These are phyloP conservation scores for Candolleomyces efflorescens DNA, from an alignment of 768 basidiomycete species.

Conservation along the genomic window DNA sequence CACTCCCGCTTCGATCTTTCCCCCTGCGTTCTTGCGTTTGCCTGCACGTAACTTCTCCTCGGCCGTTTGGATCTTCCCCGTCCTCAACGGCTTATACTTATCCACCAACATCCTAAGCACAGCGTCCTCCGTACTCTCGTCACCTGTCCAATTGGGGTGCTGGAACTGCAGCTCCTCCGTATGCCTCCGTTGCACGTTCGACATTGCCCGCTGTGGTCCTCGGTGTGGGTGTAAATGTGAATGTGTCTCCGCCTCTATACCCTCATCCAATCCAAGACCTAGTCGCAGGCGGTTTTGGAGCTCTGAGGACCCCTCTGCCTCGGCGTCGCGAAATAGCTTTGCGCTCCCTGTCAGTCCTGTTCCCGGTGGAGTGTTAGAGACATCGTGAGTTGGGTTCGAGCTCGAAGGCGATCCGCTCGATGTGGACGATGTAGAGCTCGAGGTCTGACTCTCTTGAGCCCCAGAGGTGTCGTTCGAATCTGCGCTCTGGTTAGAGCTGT, in stretches of 20 bases:
- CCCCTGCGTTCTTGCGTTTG: conserved; percentile 31
- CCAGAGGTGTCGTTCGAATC: too few relatives aligned
- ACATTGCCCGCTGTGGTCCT: neutral
- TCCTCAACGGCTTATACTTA: conserved; percentile 80
- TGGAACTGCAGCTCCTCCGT: conserved; percentile 26
- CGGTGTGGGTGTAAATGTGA: neutral
- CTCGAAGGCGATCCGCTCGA: too few relatives aligned
- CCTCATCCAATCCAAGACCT: too few relatives aligned
- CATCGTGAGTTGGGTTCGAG: neutral
- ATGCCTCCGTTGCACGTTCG: conserved; percentile 15
- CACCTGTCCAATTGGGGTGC: conserved; percentile 73
- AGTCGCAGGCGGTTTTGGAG: neutral
- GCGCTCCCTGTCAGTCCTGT: conserved; percentile 10
- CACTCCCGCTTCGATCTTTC: neutral
- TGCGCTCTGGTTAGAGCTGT: too few relatives aligned
- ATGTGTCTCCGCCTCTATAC: neutral
- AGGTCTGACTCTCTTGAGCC: too few relatives aligned
- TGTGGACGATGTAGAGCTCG: too few relatives aligned
- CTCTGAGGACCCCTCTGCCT: neutral
- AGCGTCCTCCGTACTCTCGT: conserved; percentile 64
- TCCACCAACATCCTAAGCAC: conserved; percentile 84
- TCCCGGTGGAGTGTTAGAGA: neutral
- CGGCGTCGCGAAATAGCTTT: neutral
- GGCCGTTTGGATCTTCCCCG: conserved; percentile 51
- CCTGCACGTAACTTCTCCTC: conserved; percentile 61